Base-by-base conservation (phyloP, 2,329 filamentous ascomycete species). In the Rhexocercosporidium sp. region DNA sequence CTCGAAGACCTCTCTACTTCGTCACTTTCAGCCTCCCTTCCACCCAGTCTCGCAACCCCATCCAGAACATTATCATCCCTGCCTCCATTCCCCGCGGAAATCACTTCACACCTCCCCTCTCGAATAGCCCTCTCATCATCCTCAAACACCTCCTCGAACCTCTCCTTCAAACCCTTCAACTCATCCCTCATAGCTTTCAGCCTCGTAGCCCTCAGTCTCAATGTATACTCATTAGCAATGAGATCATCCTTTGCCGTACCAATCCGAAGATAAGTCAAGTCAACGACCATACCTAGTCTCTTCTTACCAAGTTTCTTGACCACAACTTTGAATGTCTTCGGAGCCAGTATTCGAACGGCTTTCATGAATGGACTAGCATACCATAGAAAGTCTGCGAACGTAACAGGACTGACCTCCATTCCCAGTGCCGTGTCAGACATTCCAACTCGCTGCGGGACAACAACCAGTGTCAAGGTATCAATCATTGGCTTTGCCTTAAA, bases 331-430 rank as follows among this genome's bases (percentile, higher is more conserved):
- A 76, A 63, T 3, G 46, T 62, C 53, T 68, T 70, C 29, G 73
- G 74, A 16, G 46, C 59, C 11, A 77, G 56, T 16, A 62, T 64
- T 6, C 41, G 60, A 14, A 76, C 57, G 22, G 67, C 65, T 18
- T 16, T 57, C 70, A 76, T 72, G 11, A 76, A 41, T 3, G 34
- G 39, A 12, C 72, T 68, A 5, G 46, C 37, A 9, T 64, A 51
- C 56, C 62, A 69, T 2, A 76, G 64, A 49, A 75, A 76, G 61
- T 75, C 70, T 0, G 72, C 67, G 44, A 75, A 77, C 3, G 67
- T 70, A 14, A 70, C 59, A 3, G 68, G 65, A 41, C 65, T 57
- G 8, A 7, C 7, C 14, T 75, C 64, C 27, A 68, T 51, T 11
- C 70, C 71, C 0, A 68, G 4, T 4, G 66, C 67, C 0, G 66